phyloP scores from a whole-genome alignment of 2,329 filamentous ascomycete genomes.

The Corynespora cassiicola region DNA sequence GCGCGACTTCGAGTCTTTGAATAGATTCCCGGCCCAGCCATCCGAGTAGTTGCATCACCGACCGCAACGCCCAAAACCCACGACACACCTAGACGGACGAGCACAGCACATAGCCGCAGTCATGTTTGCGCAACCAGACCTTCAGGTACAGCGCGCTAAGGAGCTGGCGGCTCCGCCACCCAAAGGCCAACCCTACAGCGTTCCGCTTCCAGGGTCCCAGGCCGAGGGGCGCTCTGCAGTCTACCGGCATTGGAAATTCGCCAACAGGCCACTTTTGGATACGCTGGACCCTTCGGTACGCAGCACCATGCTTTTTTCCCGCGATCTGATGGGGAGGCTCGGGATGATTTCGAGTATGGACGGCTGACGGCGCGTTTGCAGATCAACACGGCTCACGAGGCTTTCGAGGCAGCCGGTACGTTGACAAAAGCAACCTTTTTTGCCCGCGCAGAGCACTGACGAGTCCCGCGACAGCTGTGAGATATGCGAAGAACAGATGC shows the following conservation, averaged over 20 bases:
- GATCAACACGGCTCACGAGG: slow-evolving; percentile 76
- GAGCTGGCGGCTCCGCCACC: slow-evolving; percentile 70
- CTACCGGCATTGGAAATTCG: slow-evolving; percentile 84
- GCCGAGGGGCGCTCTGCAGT: slow-evolving; percentile 74
- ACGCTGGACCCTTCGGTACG: slow-evolving; percentile 61
- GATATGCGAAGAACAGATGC: slow-evolving; percentile 71
- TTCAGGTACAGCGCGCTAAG: slow-evolving; percentile 36
- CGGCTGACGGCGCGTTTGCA: slow-evolving; percentile 23
- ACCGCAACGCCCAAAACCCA: too few relatives aligned
- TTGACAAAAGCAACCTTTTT: slow-evolving; percentile 5
- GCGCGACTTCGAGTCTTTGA: too few relatives aligned
- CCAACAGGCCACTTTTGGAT: slow-evolving; percentile 65
- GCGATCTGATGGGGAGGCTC: not conserved
- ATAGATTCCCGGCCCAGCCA: too few relatives aligned
- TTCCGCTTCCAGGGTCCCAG: slow-evolving; percentile 78
- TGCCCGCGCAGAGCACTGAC: slow-evolving; percentile 10
- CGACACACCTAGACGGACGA: not conserved
- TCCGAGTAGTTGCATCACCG: too few relatives aligned
- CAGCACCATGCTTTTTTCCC: not conserved
- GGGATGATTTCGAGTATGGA: not conserved
- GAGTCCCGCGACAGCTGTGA: slow-evolving; percentile 52
- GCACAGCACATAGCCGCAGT: too few relatives aligned
- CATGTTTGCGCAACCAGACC: slow-evolving; percentile 40
- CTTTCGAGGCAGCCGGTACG: slow-evolving; percentile 72
- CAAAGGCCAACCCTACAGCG: slow-evolving; percentile 77